Conservation (phyloP, 352 stramenopile genomes). For the Phytophthora sp. region DNA sequence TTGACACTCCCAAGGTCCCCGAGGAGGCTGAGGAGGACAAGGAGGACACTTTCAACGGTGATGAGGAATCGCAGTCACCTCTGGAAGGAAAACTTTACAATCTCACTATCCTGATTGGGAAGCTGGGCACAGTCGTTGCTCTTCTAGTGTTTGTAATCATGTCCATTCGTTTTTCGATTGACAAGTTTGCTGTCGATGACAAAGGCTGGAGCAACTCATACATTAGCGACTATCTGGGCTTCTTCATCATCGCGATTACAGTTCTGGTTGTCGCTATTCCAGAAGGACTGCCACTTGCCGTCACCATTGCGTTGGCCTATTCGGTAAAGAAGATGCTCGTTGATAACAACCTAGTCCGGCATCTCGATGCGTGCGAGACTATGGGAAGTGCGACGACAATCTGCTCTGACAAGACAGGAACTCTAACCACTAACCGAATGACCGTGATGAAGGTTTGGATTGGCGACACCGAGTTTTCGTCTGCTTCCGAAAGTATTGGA, state of each 20-base stretch:
- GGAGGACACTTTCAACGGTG: constrained; percentile 2
- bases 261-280: constrained; percentile 66
- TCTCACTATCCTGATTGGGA: constrained; percentile 55
- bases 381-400: constrained; percentile 94
- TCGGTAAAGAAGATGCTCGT: constrained; percentile 76
- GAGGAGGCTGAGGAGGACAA: background rate
- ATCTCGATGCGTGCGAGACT: constrained; percentile 80
- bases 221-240: constrained; percentile 35
- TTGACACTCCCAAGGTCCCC: constrained; percentile 15
- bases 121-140: constrained; percentile 39
- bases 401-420: constrained; percentile 94
- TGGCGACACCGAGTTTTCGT: constrained; percentile 37
- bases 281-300: constrained; percentile 80
- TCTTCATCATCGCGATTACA: constrained; percentile 87
- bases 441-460: constrained; percentile 83
- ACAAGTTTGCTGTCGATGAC: constrained; percentile 38
- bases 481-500: constrained; percentile 5
- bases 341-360: constrained; percentile 77
- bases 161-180: constrained; percentile 23
- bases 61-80: constrained; percentile 23
- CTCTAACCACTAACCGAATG: constrained; percentile 95
- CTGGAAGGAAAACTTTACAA: constrained; percentile 72
- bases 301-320: constrained; percentile 82
- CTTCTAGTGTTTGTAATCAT: constrained; percentile 55
- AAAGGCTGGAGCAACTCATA: constrained; percentile 19